Conservation (phyloP, 257 asterid species). For the Handroanthus guayacan region DNA sequence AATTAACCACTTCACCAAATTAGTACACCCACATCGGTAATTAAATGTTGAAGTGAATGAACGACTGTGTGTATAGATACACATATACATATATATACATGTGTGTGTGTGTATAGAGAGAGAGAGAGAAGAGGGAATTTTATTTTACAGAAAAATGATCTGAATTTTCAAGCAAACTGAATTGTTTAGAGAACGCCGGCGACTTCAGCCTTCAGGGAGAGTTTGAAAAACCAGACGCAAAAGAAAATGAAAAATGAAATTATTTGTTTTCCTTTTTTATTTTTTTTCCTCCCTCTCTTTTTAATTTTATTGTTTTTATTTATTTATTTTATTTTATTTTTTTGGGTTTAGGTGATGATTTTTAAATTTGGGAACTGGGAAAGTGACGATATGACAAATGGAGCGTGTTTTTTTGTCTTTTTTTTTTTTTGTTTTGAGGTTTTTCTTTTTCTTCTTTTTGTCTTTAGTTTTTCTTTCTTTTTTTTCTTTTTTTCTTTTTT, state of each 20-base stretch:
- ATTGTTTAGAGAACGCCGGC: slow-evolving; percentile 45
- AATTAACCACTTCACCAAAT: slow-evolving; percentile 49
- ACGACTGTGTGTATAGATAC: slow-evolving; percentile 21
- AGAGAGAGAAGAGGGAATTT: slow-evolving; percentile 14
- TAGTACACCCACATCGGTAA: slow-evolving; percentile 42
- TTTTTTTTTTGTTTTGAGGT: neutral
- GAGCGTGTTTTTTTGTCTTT: slow-evolving; percentile 30
- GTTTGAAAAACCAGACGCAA: slow-evolving; percentile 36
- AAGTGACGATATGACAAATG: slow-evolving; percentile 24
- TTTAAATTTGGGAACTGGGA: slow-evolving; percentile 13
- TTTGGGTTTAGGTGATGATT: neutral
- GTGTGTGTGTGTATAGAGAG: neutral
- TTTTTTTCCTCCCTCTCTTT: neutral
- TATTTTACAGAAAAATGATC: slow-evolving; percentile 33
- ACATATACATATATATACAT: neutral
- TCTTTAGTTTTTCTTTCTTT: neutral
- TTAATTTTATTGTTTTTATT: slow-evolving; percentile 10
- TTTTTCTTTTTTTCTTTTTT: too few species aligned
- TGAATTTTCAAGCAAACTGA: slow-evolving; percentile 38
- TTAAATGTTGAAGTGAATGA: slow-evolving; percentile 43
- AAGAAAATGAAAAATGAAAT: slow-evolving; percentile 10
- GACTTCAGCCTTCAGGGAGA: slow-evolving; percentile 27
- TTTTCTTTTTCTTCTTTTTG: neutral
- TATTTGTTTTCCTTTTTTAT: neutral
- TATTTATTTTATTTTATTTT: neutral